Conservation (phyloP, 495 filamentous ascomycete genomes). For the Articulospora tetracladia region DNA sequence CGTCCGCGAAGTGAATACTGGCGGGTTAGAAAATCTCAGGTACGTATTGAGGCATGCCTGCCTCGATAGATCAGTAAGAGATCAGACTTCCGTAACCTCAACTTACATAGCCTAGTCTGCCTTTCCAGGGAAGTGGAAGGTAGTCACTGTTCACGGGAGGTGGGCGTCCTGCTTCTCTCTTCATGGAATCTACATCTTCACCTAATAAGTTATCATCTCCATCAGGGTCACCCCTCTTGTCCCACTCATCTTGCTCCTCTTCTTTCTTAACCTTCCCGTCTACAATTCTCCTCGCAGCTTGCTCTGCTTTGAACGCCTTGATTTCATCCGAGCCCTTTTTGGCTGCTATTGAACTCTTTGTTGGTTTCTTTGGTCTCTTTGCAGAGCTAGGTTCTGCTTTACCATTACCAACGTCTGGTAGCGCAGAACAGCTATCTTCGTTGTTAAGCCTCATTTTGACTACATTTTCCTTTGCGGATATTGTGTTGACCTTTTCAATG, state of each 20-base stretch:
- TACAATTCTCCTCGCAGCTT: constrained; percentile 25
- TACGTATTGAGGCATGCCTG: constrained; percentile 93
- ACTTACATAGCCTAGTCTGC: constrained; percentile 83
- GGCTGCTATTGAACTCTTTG: constrained; percentile 42
- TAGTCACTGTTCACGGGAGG: constrained; percentile 83
- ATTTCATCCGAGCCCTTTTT: constrained; percentile 33
- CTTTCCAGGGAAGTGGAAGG: constrained; percentile 90
- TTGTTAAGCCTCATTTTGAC: neutral
- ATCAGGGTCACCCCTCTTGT: constrained; percentile 29
- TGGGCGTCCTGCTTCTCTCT: constrained; percentile 27
- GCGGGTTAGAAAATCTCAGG: constrained; percentile 76
- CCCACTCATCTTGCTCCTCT: constrained; percentile 17
- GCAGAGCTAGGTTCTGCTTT: neutral
- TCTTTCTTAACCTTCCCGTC: constrained; percentile 19
- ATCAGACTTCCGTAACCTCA: neutral
- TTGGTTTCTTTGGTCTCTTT: constrained; percentile 24
- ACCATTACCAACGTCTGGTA: constrained; percentile 11
- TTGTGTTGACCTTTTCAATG: constrained; percentile 19
- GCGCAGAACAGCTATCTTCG: constrained; percentile 15
- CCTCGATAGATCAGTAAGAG: constrained; percentile 15
- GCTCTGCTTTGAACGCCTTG: constrained; percentile 28
- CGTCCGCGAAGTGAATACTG: constrained; percentile 87
- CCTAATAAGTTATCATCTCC: constrained; percentile 35
- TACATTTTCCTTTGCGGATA: constrained; percentile 4
- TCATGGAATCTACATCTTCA: constrained; percentile 27